These are phyloP conservation scores for Simmondsia chinensis DNA, from an alignment of 148 eudicot species.

Conservation along the genomic window DNA sequence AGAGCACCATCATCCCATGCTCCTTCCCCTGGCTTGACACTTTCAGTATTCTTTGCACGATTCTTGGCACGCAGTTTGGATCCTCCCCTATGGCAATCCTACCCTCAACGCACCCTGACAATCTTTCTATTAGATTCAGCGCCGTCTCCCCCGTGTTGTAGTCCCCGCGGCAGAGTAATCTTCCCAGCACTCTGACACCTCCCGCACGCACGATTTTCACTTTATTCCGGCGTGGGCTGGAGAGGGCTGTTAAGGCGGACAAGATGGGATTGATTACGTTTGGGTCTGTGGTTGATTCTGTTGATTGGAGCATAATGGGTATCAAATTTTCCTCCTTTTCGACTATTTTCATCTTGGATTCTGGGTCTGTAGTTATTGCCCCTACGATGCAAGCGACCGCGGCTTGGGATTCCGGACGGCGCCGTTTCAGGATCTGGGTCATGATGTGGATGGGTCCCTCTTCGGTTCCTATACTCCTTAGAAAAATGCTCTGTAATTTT, in stretches of 20 bases:
- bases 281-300: constrained; percentile 2
- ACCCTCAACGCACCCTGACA: constrained; percentile 46
- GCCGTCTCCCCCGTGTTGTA: constrained; percentile 16
- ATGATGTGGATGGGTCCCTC: background rate
- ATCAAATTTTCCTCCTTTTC: constrained; percentile 21
- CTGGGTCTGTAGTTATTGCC: constrained; percentile 5
- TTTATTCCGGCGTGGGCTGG: constrained; percentile 25
- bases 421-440: constrained; percentile 13
- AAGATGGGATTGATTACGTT: constrained; percentile 17
- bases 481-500: constrained; percentile 1
- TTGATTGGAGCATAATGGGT: constrained; percentile 10
- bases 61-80: constrained; percentile 18
- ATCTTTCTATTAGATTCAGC: constrained; percentile 34
- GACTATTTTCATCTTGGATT: constrained; percentile 14
- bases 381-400: constrained; percentile 25
- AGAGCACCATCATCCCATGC: constrained; percentile 42
- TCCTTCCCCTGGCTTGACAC: constrained; percentile 43
- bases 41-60: constrained; percentile 41
- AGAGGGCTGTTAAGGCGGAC: constrained; percentile 13
- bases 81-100: constrained; percentile 34
- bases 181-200: constrained; percentile 19
- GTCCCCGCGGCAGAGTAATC: constrained; percentile 5
- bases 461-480: too few species aligned
- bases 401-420: constrained; percentile 12
- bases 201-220: constrained; percentile 28